Base-by-base conservation (phyloP, 2,329 filamentous ascomycete species). In the Leptographium wingfieldii region DNA sequence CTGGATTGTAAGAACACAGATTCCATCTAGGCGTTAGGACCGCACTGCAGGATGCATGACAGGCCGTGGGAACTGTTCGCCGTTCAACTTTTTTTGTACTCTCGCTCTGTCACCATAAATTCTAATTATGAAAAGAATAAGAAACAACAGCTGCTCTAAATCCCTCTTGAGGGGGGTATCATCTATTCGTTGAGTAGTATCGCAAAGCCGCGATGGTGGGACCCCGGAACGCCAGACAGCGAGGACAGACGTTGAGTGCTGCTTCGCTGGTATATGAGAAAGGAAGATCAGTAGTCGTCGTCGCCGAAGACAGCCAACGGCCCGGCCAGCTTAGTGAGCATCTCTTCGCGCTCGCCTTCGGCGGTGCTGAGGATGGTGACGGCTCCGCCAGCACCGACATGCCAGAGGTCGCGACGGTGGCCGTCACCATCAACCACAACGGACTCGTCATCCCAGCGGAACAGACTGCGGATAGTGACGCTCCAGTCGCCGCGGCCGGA, bases 401-500 rank as follows among this genome's bases (percentile, higher is more conserved):
- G 82, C 92, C 92, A 97, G 1, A 80, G 74, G 67, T 89, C 85
- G 2, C 69, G 69, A 22, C 69, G 68, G 59, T 14, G 38, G 38
- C 67, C 62, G 52, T 57, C 14, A 1, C 31, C 31, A 5, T 52
- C 52, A 4, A 3, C 38, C 12, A 40, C 38, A 14, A 40, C 38
- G 12, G 53, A 59, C 68, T 87, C 84, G 61, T 84, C 81, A 62
- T 86, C 83, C 81, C 84, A 89, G 49, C 79, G 77, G 66, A 92
- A 91, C 67, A 92, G 81, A 55, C 86, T 92, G 29, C 92, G 80
- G 63, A 97, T 97, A 1, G 91, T 85, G 22, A 97, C 94, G 65
- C 88, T 94, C 79, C 92, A 96, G 71, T 95, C 92, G 0, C 90
- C 91, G 7, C 83, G 83, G 0, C 92, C 92, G 0, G 88, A 84